A percentile compares a stretch with the other conserved stretches of the same genome.
These are phyloP conservation scores for Colletotrichum trifolii DNA, from an alignment of 2,329 filamentous ascomycete genomes.

Conservation along the genomic window DNA sequence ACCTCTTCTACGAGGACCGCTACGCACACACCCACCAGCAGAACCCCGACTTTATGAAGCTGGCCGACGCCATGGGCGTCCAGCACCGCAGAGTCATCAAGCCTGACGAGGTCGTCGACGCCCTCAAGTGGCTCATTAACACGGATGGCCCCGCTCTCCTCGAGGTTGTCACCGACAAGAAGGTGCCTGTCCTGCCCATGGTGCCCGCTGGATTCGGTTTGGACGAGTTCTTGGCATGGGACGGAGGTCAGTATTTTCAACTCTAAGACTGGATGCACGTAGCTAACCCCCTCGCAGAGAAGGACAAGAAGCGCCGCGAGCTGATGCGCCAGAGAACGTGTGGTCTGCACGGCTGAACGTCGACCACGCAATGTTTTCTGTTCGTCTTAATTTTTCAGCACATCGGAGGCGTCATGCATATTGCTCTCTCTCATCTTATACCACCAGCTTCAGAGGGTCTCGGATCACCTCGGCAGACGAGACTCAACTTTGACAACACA, in stretches of 20 bases:
- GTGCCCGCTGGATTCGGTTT: constrained; percentile 88
- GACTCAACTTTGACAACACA: constrained; percentile 4
- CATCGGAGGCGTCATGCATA: constrained; percentile 35
- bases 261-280: not conserved
- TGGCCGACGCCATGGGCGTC: constrained; percentile 91
- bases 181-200: constrained; percentile 97
- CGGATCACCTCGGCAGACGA: constrained; percentile 5
- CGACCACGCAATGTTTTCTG: constrained; percentile 18
- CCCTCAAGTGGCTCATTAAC: constrained; percentile 88
- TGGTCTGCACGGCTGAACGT: constrained; percentile 49
- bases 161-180: constrained; percentile 90
- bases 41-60: constrained; percentile 96
- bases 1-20: constrained; percentile 95
- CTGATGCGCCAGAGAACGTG: constrained; percentile 73
- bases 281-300: constrained; percentile 62
- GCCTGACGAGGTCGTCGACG: constrained; percentile 80
- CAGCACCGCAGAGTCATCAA: constrained; percentile 78
- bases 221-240: constrained; percentile 93
- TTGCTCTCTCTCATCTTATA: constrained; percentile 37
- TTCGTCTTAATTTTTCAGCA: constrained; percentile 25
- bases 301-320: constrained; percentile 74
- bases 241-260: constrained; percentile 69
- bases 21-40: constrained; percentile 92
- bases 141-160: constrained; percentile 91
- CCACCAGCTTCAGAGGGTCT: constrained; percentile 33